Percentiles rank a stretch among this genome's conserved stretches.
These are phyloP conservation scores for Carpinus fangiana DNA, from an alignment of 306 rosid species.

Conservation along the genomic window DNA sequence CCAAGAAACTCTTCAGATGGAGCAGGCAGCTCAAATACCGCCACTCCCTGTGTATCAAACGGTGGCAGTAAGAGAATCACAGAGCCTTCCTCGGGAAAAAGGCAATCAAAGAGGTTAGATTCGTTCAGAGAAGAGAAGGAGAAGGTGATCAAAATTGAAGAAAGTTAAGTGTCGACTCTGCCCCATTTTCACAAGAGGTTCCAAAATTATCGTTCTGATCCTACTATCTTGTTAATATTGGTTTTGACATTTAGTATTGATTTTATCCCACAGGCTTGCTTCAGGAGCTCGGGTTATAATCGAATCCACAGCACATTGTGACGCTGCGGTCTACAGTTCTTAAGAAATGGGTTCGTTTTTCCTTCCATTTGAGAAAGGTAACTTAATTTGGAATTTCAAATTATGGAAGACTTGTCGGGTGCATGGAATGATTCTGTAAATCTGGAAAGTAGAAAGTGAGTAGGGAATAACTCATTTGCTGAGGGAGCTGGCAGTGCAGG, in stretches of 20 bases:
- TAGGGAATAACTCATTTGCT: constrained; percentile 36
- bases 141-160: constrained; percentile 77
- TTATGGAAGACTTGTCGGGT: constrained; percentile 36
- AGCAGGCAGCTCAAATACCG: constrained; percentile 34
- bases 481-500: constrained; percentile 32
- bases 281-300: constrained; percentile 97
- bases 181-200: constrained; percentile 20
- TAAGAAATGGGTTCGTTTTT: constrained; percentile 13
- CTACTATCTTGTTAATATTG: constrained; percentile 14
- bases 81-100: constrained; percentile 44
- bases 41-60: constrained; percentile 47
- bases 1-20: constrained; percentile 72
- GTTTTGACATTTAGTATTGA: constrained; percentile 33
- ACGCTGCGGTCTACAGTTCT: constrained; percentile 38
- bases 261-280: constrained; percentile 79
- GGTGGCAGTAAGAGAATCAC: constrained; percentile 54
- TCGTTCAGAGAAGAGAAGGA: constrained; percentile 65
- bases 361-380: not conserved
- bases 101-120: constrained; percentile 51
- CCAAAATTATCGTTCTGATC: constrained; percentile 15
- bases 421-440: constrained; percentile 34
- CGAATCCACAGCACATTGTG: constrained; percentile 54
- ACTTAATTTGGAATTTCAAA: constrained; percentile 30
- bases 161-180: constrained; percentile 71
- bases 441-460: constrained; percentile 39